These are phyloP conservation scores for Digitaria exilis DNA, from an alignment of 202 grass and related monocot genomes.

Conservation along the genomic window DNA sequence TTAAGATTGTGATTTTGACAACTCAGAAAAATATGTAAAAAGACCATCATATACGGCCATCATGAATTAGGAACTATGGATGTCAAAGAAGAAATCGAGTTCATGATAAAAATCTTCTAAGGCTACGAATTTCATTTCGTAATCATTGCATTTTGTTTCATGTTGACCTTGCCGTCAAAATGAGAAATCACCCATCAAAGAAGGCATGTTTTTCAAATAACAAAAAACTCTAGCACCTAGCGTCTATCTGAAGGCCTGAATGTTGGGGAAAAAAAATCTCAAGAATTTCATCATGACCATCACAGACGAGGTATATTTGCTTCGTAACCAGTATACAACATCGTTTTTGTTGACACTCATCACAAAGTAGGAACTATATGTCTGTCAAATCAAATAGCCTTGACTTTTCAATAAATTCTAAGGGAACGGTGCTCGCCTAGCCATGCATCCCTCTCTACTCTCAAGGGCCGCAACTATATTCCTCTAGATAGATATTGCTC, in stretches of 20 bases:
- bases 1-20: not conserved
- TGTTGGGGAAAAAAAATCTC: not conserved
- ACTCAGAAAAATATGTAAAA: not conserved
- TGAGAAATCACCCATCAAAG: not conserved
- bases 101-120: not conserved
- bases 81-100: not conserved
- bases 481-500: not conserved
- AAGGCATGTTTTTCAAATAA: no score
- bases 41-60: no score
- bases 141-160: not conserved
- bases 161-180: not conserved
- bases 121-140: not conserved
- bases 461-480: not conserved
- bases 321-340: not conserved
- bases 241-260: no score
- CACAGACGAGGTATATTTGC: not conserved
- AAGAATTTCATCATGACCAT: not conserved
- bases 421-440: not conserved
- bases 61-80: not conserved
- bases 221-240: not conserved
- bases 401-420: not conserved
- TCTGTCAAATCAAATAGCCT: not conserved
- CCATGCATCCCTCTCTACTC: not conserved
- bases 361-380: not conserved
- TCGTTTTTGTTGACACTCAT: not conserved